Evolutionary conservation across 176 grass and related monocot species (phyloP).

Genomic region (Triticum turgidum): DNA sequence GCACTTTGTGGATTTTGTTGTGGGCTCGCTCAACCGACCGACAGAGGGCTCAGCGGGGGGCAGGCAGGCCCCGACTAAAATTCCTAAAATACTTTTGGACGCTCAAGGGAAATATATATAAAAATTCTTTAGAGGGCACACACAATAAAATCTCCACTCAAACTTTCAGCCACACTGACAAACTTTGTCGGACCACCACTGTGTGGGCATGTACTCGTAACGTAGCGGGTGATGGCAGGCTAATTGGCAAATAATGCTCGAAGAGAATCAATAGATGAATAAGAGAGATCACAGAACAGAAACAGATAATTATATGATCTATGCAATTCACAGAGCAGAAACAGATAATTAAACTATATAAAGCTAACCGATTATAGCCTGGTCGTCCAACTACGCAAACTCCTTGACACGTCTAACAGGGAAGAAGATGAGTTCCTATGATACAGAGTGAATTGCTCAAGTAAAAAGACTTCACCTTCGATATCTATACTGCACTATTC

Average conservation of each 20-base stretch:
- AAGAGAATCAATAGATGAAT: not conserved
- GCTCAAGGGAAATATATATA: not conserved
- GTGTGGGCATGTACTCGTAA: not conserved
- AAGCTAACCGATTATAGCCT: not conserved
- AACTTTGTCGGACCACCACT: not conserved
- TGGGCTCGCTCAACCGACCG: no score
- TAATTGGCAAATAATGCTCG: not conserved
- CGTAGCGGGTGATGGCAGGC: not conserved
- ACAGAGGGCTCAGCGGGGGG: no score
- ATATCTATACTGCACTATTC: conserved; percentile 14
- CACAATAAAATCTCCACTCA: not conserved
- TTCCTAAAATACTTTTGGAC: not conserved
- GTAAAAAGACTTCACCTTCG: conserved; percentile 19
- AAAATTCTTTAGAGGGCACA: not conserved
- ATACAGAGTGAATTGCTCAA: not conserved
- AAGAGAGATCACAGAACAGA: not conserved
- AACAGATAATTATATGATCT: not conserved
- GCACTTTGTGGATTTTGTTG: not conserved
- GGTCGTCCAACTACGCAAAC: not conserved
- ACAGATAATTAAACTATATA: not conserved
- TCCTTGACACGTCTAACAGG: not conserved
- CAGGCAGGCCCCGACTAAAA: no score
- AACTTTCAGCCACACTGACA: not conserved
- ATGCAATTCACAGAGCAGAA: not conserved
- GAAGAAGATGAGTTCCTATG: not conserved